phyloP scores from a whole-genome alignment of 257 asterid genomes.

The Solanum sejunctum region DNA sequence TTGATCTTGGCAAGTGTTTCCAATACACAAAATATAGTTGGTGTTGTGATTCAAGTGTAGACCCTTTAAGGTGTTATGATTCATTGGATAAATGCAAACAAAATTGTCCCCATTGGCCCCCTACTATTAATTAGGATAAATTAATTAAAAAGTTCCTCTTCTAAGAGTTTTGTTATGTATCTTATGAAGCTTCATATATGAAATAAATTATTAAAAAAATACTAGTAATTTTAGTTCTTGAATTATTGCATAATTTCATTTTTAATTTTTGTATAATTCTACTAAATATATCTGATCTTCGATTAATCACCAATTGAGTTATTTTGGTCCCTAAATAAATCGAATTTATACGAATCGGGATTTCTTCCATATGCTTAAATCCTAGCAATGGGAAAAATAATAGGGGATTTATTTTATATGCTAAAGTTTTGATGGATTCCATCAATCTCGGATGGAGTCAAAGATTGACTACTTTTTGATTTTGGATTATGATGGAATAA shows the following conservation, averaged over 20 bases:
- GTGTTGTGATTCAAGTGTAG: not conserved
- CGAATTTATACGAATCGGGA: too few species aligned
- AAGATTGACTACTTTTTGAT: too few species aligned
- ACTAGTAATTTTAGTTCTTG: not conserved
- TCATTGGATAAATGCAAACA: not conserved
- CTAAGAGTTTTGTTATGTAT: not conserved
- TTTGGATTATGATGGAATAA: too few species aligned
- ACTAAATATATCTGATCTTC: not conserved
- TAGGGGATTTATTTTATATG: too few species aligned
- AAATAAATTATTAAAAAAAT: not conserved
- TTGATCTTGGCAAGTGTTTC: not conserved
- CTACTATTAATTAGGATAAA: not conserved
- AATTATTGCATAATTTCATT: not conserved
- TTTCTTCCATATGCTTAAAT: too few species aligned
- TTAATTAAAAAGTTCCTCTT: not conserved
- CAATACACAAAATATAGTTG: not conserved
- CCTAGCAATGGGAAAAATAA: too few species aligned
- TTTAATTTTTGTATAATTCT: not conserved
- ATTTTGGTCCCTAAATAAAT: too few species aligned
- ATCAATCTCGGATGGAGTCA: too few species aligned
- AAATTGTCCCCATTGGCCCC: not conserved
- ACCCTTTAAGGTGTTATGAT: not conserved
- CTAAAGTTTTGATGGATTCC: too few species aligned
- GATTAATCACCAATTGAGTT: not conserved
- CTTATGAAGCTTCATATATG: not conserved